These are phyloP conservation scores for Candida methanosorbosa DNA, from an alignment of 805 yeast species.

Conservation along the genomic window DNA sequence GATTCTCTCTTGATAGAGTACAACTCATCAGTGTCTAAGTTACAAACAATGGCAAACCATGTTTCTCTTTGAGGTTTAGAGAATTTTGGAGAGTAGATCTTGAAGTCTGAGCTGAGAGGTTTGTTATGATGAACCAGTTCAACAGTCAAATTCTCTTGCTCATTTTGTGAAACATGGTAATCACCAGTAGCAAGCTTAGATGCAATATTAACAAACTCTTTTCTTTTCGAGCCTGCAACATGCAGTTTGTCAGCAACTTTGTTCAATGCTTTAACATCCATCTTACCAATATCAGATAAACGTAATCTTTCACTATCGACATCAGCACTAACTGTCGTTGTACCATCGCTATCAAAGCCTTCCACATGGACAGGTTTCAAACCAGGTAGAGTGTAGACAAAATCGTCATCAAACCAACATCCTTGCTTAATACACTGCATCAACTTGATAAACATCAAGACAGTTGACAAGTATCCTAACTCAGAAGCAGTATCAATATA, in stretches of 20 bases:
- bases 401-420: slow-evolving; percentile 75
- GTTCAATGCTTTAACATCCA: slow-evolving; percentile 24
- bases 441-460: slow-evolving; percentile 49
- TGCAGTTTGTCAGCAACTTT: slow-evolving; percentile 29
- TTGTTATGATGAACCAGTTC: slow-evolving; percentile 44
- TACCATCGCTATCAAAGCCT: slow-evolving; percentile 25
- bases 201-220: slow-evolving; percentile 44
- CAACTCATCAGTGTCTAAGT: slow-evolving; percentile 43
- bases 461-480: slow-evolving; percentile 59
- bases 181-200: slow-evolving; percentile 56
- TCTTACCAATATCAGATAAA: slow-evolving; percentile 35
- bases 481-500: slow-evolving; percentile 86
- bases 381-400: slow-evolving; percentile 51
- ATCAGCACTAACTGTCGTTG: slow-evolving; percentile 22
- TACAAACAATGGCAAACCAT: slow-evolving; percentile 72
- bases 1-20: slow-evolving; percentile 67
- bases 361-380: slow-evolving; percentile 11
- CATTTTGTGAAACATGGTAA: slow-evolving; percentile 29
- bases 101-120: slow-evolving; percentile 48
- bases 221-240: slow-evolving; percentile 31
- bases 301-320: slow-evolving; percentile 11
- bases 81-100: slow-evolving; percentile 68
- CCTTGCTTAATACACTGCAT: slow-evolving; percentile 90
- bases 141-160: slow-evolving; percentile 29
- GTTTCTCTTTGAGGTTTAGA: slow-evolving; percentile 90